These are phyloP conservation scores for Russula brevipes DNA, from an alignment of 768 basidiomycete genomes.

Conservation along the genomic window DNA sequence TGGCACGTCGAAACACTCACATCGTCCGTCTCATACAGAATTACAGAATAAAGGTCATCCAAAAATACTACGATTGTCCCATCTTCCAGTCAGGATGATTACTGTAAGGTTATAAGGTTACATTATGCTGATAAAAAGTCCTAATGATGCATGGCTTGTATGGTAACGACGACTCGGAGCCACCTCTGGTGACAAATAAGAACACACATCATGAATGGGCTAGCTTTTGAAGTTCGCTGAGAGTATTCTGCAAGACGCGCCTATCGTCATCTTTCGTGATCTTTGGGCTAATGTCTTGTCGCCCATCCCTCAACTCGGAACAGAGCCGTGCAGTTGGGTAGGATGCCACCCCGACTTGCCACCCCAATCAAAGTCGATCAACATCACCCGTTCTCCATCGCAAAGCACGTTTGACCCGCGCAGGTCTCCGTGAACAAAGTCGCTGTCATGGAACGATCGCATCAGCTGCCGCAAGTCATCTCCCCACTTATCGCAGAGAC, in stretches of 20 bases:
- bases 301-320: constrained; percentile 2
- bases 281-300: background rate
- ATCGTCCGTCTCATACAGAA: too few relatives aligned
- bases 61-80: too few relatives aligned
- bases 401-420: background rate
- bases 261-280: background rate
- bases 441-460: background rate
- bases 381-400: background rate
- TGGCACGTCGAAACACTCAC: too few relatives aligned
- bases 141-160: too few relatives aligned
- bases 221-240: background rate
- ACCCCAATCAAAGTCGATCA: constrained; percentile 8
- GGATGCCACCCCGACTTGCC: background rate
- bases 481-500: background rate
- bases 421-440: background rate
- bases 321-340: background rate
- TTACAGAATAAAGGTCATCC: too few relatives aligned
- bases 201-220: too few relatives aligned
- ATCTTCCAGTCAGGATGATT: too few relatives aligned
- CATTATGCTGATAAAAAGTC: too few relatives aligned
- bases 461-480: background rate
- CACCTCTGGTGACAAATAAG: too few relatives aligned
- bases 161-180: too few relatives aligned
- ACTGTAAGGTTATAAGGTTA: too few relatives aligned
- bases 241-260: background rate